phyloP scores from a whole-genome alignment of 2,329 filamentous ascomycete genomes.

The Trichophyton mentagrophytes region DNA sequence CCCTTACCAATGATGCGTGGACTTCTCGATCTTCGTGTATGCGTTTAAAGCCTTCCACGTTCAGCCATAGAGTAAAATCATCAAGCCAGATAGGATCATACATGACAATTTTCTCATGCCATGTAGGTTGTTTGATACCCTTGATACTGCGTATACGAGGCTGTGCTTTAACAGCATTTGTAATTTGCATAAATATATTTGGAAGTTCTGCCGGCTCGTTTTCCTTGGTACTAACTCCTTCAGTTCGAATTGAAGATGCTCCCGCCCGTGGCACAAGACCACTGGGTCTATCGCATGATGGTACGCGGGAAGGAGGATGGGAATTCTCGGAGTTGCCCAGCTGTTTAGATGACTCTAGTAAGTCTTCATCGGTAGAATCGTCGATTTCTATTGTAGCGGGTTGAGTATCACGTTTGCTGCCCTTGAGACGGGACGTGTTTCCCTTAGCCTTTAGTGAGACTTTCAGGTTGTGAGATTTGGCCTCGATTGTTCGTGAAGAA shows the following conservation, averaged over 20 bases:
- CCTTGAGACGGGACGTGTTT: not conserved
- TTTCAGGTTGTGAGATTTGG: not conserved
- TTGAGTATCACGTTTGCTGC: not conserved
- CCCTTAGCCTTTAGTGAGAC: not conserved
- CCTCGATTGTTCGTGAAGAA: not conserved
- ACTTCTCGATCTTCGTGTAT: conserved; percentile 56
- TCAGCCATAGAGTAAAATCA: conserved; percentile 73
- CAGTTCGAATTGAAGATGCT: not conserved
- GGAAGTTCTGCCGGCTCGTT: conserved; percentile 18
- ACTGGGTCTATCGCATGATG: not conserved
- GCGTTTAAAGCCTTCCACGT: conserved; percentile 51
- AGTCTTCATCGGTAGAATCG: not conserved
- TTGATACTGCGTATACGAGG: conserved; percentile 23
- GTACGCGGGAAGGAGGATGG: no score
- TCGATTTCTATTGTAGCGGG: not conserved
- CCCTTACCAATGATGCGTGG: conserved; percentile 55
- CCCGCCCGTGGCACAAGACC: not conserved
- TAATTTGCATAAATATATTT: conserved; percentile 37
- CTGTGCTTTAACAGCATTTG: conserved; percentile 35
- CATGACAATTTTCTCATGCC: conserved; percentile 86
- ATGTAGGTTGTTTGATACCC: conserved; percentile 43
- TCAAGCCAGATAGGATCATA: conserved; percentile 86
- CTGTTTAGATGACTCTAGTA: not conserved
- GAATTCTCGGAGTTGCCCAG: no score
- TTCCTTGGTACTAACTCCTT: not conserved